Base-by-base conservation (phyloP, 2,329 filamentous ascomycete genomes). In the Fusarium sp. region DNA sequence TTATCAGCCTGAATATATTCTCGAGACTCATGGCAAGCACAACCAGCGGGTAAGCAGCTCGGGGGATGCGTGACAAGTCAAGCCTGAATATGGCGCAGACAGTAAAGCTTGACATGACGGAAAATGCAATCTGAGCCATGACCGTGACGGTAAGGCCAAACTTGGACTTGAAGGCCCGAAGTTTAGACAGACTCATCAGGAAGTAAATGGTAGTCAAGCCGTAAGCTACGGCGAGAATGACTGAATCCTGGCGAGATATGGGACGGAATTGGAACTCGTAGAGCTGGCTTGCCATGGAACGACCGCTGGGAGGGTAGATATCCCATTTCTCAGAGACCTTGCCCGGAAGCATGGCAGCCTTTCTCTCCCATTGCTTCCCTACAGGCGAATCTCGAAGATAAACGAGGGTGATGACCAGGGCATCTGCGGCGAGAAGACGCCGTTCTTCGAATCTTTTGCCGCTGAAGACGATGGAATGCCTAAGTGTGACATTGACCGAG, bases 191-290 rank as follows among this genome's bases (percentile, higher is more conserved):
- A 72, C 89, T 93, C 74, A 89, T 82, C 33, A 92, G 80, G 65
- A 95, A 91, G 79, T 95, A 95, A 8, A 90, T 68, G 1, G 89
- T 82, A 56, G 91, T 91, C 32, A 92, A 81, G 12, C 86, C 82
- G 79, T 96, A 95, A 1, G 92, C 92, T 10, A 91, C 79, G 3
- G 88, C 87, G 20, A 96, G 85, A 43, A 92, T 85, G 27, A 91
- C 77, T 59, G 90, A 89, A 79, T 95, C 94, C 67, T 88, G 86
- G 17, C 87, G 81, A 15, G 93, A 94, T 77, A 95, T 90, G 9
- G 93, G 93, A 33, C 90, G 90, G 79, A 95, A 95, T 69, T 92
- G 92, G 79, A 95, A 95, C 81, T 95, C 92, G 79, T 94, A 95
- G 2, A 95, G 85, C 65, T 91, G 90, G 74, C 88, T 92, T 30